Percentiles rank a stretch among this genome's conserved stretches.
These are phyloP conservation scores for Clavispora fructus DNA, from an alignment of 805 yeast species.

Conservation along the genomic window DNA sequence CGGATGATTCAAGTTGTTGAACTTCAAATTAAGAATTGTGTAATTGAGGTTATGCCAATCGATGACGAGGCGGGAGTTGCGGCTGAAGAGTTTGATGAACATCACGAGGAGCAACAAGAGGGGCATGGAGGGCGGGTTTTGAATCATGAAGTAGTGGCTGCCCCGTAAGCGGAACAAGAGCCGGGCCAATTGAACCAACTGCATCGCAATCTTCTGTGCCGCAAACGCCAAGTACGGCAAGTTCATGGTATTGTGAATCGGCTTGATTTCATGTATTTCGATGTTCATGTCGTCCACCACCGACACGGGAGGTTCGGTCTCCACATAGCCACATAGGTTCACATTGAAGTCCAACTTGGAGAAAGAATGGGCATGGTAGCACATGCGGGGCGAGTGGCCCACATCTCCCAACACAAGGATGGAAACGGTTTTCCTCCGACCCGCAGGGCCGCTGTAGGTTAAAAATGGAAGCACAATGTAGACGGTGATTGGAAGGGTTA, in stretches of 20 bases:
- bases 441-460: slow-evolving; percentile 17
- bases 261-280: slow-evolving; percentile 44
- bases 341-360: slow-evolving; percentile 67
- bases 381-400: slow-evolving; percentile 94
- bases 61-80: slow-evolving; percentile 60
- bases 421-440: slow-evolving; percentile 48
- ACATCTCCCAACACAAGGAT: slow-evolving; percentile 88
- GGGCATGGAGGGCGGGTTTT: slow-evolving; percentile 93
- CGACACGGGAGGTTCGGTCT: slow-evolving; percentile 47
- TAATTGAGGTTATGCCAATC: slow-evolving; percentile 98
- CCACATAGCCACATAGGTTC: slow-evolving; percentile 78
- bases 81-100: slow-evolving; percentile 43
- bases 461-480: slow-evolving; percentile 38
- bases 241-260: slow-evolving; percentile 29
- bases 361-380: slow-evolving; percentile 81
- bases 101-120: slow-evolving; percentile 58
- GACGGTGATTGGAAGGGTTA: slow-evolving; percentile 39
- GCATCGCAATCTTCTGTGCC: slow-evolving; percentile 51
- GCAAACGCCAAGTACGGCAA: slow-evolving; percentile 59
- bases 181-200: slow-evolving; percentile 42
- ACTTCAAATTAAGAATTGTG: slow-evolving; percentile 68
- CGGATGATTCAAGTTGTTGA: slow-evolving; percentile 49
- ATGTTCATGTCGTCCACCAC: slow-evolving; percentile 47
- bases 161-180: slow-evolving; percentile 53
- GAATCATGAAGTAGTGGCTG: slow-evolving; percentile 66